Evolutionary conservation across 2,329 filamentous ascomycete genomes (phyloP), one percentile per base, ranked within the genome.

Genomic region (Alternaria ethzedia): DNA sequence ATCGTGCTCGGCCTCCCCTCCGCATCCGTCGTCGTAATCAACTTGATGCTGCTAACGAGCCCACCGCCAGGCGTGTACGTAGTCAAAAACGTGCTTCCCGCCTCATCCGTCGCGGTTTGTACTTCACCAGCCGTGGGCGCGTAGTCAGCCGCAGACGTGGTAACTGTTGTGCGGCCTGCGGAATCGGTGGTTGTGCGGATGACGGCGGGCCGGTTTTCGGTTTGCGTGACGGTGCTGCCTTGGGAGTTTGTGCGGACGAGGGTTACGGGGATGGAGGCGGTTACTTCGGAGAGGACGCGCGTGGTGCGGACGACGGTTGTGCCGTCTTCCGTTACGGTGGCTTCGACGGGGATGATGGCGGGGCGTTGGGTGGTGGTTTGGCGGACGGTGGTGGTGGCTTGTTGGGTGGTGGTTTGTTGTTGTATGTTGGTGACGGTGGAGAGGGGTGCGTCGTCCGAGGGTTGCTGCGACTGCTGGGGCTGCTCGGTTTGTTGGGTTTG

Each of bases 61-160:
- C 79, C 82, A 49, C 78, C 82, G 50, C 70, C 75, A 5, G 83
- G 83, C 1, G 82, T 84, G 68, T 81, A 84, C 2, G 83, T 85
- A 3, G 83, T 82, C 54, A 83, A 66, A 59, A 84, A 79, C 4
- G 81, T 81, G 41, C 70, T 65, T 23, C 83, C 83, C 8, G 64
- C 23, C 3, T 67, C 71, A 64, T 85, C 75, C 11, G 82, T 85
- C 15, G 75, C 74, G 10, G 83, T 85, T 46, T 83, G 71, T 20
- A 83, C 79, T 49, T 82, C 76, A 51, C 82, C 82, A 1, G 67
- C 52, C 0, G 78, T 79, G 1, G 75, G 75, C 4, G 73, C 72
- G 51, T 73, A 75, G 28, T 71, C 65, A n/a, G 74, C 76, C 3
- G 77, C 72, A 0, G 75, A 76, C 0, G 79, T 79, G 26, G 71